These are phyloP conservation scores for Hypoxylon rubiginosum DNA, from an alignment of 2,329 filamentous ascomycete species.

Conservation along the genomic window DNA sequence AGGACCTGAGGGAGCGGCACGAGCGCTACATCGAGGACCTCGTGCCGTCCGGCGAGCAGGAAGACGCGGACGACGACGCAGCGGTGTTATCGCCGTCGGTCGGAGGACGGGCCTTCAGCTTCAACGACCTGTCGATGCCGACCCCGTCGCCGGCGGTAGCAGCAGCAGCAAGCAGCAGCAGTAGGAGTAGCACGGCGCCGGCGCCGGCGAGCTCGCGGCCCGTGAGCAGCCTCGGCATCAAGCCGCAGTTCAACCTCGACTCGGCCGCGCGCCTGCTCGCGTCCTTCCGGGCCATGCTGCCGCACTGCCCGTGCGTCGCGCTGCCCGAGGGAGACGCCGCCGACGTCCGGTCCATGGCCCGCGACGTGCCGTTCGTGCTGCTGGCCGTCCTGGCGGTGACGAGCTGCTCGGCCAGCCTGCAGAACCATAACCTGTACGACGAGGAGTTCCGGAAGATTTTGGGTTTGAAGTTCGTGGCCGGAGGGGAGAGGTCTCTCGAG, in stretches of 20 bases:
- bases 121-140: conserved; percentile 47
- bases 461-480: conserved; percentile 68
- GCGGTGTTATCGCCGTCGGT: conserved; percentile 20
- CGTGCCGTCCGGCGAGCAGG: conserved; percentile 51
- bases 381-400: conserved; percentile 67
- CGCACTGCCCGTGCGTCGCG: conserved; percentile 60
- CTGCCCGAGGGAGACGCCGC: conserved; percentile 57
- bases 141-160: conserved; percentile 18
- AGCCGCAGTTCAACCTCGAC: conserved; percentile 68
- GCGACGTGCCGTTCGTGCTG: conserved; percentile 65
- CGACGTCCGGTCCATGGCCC: conserved; percentile 60
- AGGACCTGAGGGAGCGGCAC: conserved; percentile 60
- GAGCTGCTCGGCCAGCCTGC: conserved; percentile 62
- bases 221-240: conserved; percentile 59
- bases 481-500: conserved; percentile 69
- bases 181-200: conserved; percentile 33
- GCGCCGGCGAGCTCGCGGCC: conserved; percentile 50
- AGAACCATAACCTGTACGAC: conserved; percentile 68
- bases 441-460: conserved; percentile 70
- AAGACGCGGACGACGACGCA: conserved; percentile 43
- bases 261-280: conserved; percentile 63
- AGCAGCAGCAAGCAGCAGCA: no score
- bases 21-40: conserved; percentile 58
- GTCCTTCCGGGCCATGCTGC: conserved; percentile 57
- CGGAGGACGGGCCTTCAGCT: conserved; percentile 40